Evolutionary conservation across 345 rosid genomes (phyloP).

Genomic region (Lumnitzera racemosa): DNA sequence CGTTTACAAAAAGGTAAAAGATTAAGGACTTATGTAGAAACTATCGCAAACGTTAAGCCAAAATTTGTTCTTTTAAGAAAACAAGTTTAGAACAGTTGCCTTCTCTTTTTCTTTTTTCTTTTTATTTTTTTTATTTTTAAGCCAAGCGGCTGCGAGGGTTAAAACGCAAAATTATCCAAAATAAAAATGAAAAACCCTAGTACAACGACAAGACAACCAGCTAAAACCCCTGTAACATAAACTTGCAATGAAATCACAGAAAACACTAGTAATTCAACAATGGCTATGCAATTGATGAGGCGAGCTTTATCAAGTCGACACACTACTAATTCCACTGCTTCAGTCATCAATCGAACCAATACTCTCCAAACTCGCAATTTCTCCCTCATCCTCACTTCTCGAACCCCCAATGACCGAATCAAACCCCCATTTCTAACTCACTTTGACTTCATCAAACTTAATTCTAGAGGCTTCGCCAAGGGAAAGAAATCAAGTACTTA

Average conservation of each 20-base stretch:
- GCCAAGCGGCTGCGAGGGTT: no score
- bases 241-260: slow-evolving; percentile 1
- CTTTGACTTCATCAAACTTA: slow-evolving; percentile 27
- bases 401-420: slow-evolving; percentile 16
- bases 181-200: no score
- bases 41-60: no score
- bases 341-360: slow-evolving; percentile 29
- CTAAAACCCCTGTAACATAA: no score
- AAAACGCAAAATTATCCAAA: no score
- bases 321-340: not conserved
- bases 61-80: no score
- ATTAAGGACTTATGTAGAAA: no score
- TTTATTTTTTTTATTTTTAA: no score
- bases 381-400: slow-evolving; percentile 17
- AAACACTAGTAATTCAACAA: slow-evolving; percentile 2
- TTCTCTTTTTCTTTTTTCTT: no score
- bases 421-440: slow-evolving; percentile 6
- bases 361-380: slow-evolving; percentile 9
- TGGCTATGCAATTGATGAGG: slow-evolving; percentile 49
- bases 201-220: no score
- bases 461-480: slow-evolving; percentile 71
- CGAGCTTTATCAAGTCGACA: slow-evolving; percentile 30
- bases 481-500: slow-evolving; percentile 59
- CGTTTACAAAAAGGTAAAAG: no score
- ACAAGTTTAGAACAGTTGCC: no score